Conservation (phyloP, 78 protist species). For the Dictyostelium capitatum region DNA sequence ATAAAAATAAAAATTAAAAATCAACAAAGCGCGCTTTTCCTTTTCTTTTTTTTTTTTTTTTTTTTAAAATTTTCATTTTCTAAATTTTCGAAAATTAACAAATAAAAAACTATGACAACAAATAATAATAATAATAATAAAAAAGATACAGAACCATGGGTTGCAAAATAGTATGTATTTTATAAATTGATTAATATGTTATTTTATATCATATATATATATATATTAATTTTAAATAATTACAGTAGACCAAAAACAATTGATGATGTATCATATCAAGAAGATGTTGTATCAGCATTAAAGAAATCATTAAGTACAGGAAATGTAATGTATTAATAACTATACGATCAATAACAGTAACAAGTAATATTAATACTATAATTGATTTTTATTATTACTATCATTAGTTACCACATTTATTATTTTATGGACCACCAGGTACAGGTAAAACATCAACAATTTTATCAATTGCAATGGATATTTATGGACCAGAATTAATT, state of each 20-base stretch:
- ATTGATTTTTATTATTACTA: neutral
- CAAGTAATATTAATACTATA: neutral
- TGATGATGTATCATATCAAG: constrained; percentile 94
- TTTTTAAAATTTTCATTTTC: neutral
- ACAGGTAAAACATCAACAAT: constrained; percentile 98
- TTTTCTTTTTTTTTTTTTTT: neutral
- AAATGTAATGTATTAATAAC: constrained; percentile 45
- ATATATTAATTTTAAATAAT: neutral
- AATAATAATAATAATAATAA: neutral
- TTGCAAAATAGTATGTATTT: constrained; percentile 49
- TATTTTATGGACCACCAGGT: constrained; percentile 99
- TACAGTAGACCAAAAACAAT: constrained; percentile 94
- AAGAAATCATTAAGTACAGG: constrained; percentile 69
- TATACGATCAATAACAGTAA: too few relatives aligned
- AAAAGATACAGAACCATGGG: constrained; percentile 69
- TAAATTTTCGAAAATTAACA: neutral
- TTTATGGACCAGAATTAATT: constrained; percentile 95
- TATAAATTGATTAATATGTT: neutral
- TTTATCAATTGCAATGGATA: constrained; percentile 93
- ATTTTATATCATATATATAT: neutral
- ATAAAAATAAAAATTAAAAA: neutral
- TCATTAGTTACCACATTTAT: constrained; percentile 94
- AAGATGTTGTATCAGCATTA: constrained; percentile 92
- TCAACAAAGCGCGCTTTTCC: neutral
- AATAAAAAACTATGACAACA: neutral